phyloP scores from a whole-genome alignment of 164 flowering plant species.

The Magnolia sinica region DNA sequence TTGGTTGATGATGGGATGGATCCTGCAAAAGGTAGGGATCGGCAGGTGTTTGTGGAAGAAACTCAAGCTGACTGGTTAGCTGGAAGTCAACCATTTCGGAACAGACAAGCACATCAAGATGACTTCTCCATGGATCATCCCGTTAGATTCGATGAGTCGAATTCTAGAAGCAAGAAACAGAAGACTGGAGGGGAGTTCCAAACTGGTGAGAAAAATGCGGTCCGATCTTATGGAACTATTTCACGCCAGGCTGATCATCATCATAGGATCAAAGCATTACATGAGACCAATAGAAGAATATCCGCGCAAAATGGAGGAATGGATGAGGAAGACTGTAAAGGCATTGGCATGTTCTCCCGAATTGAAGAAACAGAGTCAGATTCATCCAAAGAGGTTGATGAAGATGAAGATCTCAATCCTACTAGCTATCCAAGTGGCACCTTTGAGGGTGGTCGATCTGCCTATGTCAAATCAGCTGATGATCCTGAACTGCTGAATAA shows the following conservation, averaged over 20 bases:
- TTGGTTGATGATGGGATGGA: slow-evolving; percentile 34
- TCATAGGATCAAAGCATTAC: slow-evolving; percentile 26
- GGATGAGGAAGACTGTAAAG: slow-evolving; percentile 24
- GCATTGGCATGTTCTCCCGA: slow-evolving; percentile 20
- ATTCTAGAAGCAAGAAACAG: slow-evolving; percentile 43
- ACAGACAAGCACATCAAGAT: slow-evolving; percentile 31
- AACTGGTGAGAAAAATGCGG: not conserved
- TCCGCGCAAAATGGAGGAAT: slow-evolving; percentile 43
- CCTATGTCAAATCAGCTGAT: slow-evolving; percentile 24
- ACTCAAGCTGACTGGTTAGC: slow-evolving; percentile 33
- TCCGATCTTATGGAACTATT: slow-evolving; percentile 29
- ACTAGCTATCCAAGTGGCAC: slow-evolving; percentile 25
- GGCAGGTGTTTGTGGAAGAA: slow-evolving; percentile 27
- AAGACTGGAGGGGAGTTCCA: slow-evolving; percentile 41
- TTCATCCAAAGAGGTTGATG: slow-evolving; percentile 52
- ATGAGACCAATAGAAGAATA: slow-evolving; percentile 40
- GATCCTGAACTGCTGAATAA: slow-evolving; percentile 32
- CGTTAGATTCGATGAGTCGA: slow-evolving; percentile 37
- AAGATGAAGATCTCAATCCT: slow-evolving; percentile 31
- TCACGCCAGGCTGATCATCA: slow-evolving; percentile 30
- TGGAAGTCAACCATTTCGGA: slow-evolving; percentile 34
- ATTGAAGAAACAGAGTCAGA: slow-evolving; percentile 85
- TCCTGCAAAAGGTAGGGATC: not conserved
- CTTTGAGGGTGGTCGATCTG: slow-evolving; percentile 25
- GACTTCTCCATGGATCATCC: slow-evolving; percentile 34